phyloP scores from a whole-genome alignment of 257 asterid genomes.

The Paraleonurus japonicus region DNA sequence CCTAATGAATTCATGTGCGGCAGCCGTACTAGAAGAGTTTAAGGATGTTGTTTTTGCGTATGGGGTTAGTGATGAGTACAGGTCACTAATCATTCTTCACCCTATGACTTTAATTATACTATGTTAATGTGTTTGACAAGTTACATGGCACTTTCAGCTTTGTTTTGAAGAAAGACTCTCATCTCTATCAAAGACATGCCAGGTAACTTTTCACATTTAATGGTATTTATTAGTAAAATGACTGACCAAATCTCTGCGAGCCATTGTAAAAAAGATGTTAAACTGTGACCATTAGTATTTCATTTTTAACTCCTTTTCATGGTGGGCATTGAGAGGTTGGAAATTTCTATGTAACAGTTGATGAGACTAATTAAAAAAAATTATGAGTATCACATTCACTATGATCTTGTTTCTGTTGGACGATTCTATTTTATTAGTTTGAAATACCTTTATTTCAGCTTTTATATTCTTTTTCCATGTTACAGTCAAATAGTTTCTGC shows the following conservation, averaged over 20 bases:
- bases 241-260: not conserved
- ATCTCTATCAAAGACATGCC: conserved; percentile 58
- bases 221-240: not conserved
- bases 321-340: too few relatives aligned
- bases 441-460: not conserved
- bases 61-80: conserved; percentile 92
- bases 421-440: not conserved
- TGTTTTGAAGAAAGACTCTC: conserved; percentile 75
- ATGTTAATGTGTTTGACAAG: conserved; percentile 13
- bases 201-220: conserved; percentile 44
- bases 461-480: conserved; percentile 7
- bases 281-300: not conserved
- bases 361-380: not conserved
- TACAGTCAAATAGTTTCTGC: conserved; percentile 71
- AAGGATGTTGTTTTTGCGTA: conserved; percentile 76
- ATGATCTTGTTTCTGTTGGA: conserved; percentile 6
- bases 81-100: conserved; percentile 40
- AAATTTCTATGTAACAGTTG: not conserved
- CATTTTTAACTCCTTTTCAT: too few relatives aligned
- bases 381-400: not conserved
- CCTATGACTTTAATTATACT: conserved; percentile 6
- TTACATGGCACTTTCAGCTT: conserved; percentile 52
- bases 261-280: not conserved
- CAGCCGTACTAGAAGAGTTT: conserved; percentile 64
- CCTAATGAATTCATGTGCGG: conserved; percentile 88